Percentiles rank a stretch among this genome's conserved stretches.
phyloP scores from a whole-genome alignment of 2,329 filamentous ascomycete species.

The Colletotrichum karsti region DNA sequence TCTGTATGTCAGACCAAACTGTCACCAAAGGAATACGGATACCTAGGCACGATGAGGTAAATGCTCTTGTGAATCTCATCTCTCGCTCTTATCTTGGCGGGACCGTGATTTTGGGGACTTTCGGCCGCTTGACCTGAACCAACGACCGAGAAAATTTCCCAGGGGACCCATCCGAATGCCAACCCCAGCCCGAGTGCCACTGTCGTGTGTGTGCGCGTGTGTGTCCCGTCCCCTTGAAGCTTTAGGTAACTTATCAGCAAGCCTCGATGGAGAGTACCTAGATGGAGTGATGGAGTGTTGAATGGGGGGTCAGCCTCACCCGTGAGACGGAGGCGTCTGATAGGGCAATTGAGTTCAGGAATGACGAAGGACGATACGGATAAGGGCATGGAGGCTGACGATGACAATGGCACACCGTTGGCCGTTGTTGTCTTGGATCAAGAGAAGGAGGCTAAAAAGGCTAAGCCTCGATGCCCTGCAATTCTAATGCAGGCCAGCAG shows the following conservation, averaged over 20 bases:
- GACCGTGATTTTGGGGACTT: background rate
- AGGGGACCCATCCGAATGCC: slow-evolving; percentile 8
- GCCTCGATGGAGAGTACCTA: background rate
- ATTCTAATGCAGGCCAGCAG: background rate
- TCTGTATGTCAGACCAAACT: too few species aligned
- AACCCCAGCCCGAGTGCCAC: background rate
- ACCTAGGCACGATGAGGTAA: too few species aligned
- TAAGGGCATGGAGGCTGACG: background rate
- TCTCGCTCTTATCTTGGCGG: background rate
- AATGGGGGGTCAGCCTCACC: background rate
- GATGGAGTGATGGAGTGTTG: too few species aligned
- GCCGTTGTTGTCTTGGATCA: background rate
- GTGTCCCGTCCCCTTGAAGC: background rate
- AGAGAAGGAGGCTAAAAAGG: background rate
- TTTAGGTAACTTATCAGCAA: background rate
- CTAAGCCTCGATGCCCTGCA: background rate
- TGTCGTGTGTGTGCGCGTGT: too few species aligned
- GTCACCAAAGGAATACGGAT: too few species aligned
- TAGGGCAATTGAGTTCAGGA: background rate
- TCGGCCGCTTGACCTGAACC: slow-evolving; percentile 8
- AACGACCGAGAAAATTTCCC: slow-evolving; percentile 14
- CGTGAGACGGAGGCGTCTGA: background rate
- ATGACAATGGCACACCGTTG: background rate
- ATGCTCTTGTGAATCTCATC: background rate
- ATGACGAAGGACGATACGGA: background rate